phyloP scores from a whole-genome alignment of 1,139 yeast genomes.

The Geotrichum bryndzae region DNA sequence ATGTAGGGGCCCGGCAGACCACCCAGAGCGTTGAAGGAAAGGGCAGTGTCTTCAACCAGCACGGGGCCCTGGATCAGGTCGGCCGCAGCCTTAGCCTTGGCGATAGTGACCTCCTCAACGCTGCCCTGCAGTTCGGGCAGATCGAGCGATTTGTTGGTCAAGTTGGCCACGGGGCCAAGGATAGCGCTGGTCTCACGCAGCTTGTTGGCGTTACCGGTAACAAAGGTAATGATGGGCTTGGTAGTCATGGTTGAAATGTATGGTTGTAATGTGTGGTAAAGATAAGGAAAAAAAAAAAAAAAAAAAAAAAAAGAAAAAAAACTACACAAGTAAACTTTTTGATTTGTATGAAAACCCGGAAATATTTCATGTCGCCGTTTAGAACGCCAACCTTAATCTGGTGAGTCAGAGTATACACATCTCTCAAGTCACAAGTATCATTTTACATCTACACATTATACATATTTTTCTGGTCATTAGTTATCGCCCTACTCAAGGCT shows the following conservation, averaged over 20 bases:
- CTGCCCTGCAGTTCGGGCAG: constrained; percentile 89
- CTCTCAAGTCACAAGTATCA: not conserved
- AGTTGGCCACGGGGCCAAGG: constrained; percentile 51
- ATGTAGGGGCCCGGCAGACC: constrained; percentile 88
- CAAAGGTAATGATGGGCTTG: constrained; percentile 19
- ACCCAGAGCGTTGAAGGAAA: constrained; percentile 74
- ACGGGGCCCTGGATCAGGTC: constrained; percentile 61
- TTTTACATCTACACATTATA: not conserved
- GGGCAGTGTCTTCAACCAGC: constrained; percentile 90
- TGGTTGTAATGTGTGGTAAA: not conserved
- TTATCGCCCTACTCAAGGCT: not conserved
- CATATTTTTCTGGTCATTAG: not conserved
- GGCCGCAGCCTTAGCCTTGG: constrained; percentile 79
- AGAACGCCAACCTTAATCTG: not conserved
- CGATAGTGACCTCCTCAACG: constrained; percentile 71
- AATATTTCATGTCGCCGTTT: too few species aligned
- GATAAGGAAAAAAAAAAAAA: not conserved
- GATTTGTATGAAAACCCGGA: not conserved
- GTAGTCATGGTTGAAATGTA: not conserved
- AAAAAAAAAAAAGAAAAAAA: not conserved
- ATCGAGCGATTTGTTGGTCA: constrained; percentile 52
- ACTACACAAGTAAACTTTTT: not conserved
- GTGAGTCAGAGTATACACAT: not conserved
- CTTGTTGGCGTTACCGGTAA: constrained; percentile 83
- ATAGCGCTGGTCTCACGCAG: constrained; percentile 77